Percentiles rank a stretch among this genome's conserved stretches.
phyloP scores from a whole-genome alignment of 2,329 filamentous ascomycete genomes.

The Metarhizium anisopliae region DNA sequence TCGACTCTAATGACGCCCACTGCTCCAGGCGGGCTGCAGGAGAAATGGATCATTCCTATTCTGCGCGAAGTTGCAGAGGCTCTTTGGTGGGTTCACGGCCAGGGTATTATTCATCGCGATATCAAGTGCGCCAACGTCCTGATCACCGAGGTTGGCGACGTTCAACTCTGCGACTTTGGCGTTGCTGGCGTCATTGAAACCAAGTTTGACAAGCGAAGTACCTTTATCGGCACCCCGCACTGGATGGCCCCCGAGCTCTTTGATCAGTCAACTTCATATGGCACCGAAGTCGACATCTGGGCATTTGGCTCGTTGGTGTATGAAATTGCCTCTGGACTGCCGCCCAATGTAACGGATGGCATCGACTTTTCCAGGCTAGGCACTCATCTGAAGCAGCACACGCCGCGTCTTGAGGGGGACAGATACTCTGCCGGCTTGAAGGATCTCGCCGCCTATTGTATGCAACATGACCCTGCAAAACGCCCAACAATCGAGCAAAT shows the following conservation, averaged over 20 bases:
- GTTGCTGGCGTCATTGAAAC: conserved; percentile 71
- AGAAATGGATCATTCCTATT: conserved; percentile 63
- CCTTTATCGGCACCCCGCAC: conserved; percentile 73
- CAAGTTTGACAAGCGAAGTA: conserved; percentile 67
- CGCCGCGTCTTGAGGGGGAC: conserved; percentile 62
- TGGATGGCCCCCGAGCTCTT: conserved; percentile 83
- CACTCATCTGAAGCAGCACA: conserved; percentile 48
- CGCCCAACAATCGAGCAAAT: conserved; percentile 63
- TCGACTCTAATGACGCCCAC: conserved; percentile 64
- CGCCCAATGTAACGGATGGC: conserved; percentile 56
- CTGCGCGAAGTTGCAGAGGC: conserved; percentile 58
- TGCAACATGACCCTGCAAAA: conserved; percentile 58
- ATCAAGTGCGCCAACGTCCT: conserved; percentile 74
- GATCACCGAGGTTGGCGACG: conserved; percentile 64
- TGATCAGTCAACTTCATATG: conserved; percentile 54
- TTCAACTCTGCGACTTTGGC: conserved; percentile 80
- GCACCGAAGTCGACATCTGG: conserved; percentile 74
- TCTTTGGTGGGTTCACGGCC: conserved; percentile 57
- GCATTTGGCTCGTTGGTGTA: conserved; percentile 74
- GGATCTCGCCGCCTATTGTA: conserved; percentile 63
- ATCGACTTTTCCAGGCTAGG: conserved; percentile 40
- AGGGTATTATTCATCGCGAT: conserved; percentile 62
- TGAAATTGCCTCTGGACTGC: conserved; percentile 71
- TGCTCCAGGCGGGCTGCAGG: conserved; percentile 53
- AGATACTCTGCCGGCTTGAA: conserved; percentile 61